Percentiles rank a stretch among this genome's conserved stretches.
Evolutionary conservation across 164 flowering plant genomes (phyloP).

Genomic region (Litsea cubeba): DNA sequence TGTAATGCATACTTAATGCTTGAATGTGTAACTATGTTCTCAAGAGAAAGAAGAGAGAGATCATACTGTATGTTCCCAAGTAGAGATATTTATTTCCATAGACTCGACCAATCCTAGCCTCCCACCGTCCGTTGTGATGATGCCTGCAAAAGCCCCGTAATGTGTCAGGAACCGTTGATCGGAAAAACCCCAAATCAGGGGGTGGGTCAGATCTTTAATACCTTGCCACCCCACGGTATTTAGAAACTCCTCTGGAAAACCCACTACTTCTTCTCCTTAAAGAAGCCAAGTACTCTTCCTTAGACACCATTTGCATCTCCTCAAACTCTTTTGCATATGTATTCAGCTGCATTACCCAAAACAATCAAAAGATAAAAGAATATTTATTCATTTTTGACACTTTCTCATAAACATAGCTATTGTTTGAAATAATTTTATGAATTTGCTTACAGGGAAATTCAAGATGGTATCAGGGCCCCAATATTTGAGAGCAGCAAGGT

Average conservation of each 20-base stretch:
- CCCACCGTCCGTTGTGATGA: slow-evolving; percentile 59
- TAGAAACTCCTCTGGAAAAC: slow-evolving; percentile 91
- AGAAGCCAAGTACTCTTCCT: slow-evolving; percentile 76
- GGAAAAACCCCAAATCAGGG: slow-evolving; percentile 7
- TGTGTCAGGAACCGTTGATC: slow-evolving; percentile 9
- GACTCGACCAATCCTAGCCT: slow-evolving; percentile 54
- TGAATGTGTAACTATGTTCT: not conserved
- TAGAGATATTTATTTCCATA: slow-evolving; percentile 49
- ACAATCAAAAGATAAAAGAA: not conserved
- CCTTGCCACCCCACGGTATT: slow-evolving; percentile 97
- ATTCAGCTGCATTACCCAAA: slow-evolving; percentile 39
- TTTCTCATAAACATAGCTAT: not conserved
- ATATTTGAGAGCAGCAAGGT: slow-evolving; percentile 90
- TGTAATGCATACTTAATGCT: not conserved
- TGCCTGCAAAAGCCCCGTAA: slow-evolving; percentile 31
- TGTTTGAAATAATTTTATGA: not conserved
- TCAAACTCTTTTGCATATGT: slow-evolving; percentile 55
- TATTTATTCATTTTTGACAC: not conserved
- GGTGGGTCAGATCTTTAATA: slow-evolving; percentile 14
- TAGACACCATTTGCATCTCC: slow-evolving; percentile 58
- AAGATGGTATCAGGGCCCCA: slow-evolving; percentile 77
- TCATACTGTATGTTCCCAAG: slow-evolving; percentile 43
- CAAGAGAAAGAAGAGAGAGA: not conserved
- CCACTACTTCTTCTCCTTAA: slow-evolving; percentile 78
- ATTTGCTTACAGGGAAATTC: slow-evolving; percentile 69